Conservation (phyloP, 2,329 filamentous ascomycete genomes). For the Chaetomium olivaceum region DNA sequence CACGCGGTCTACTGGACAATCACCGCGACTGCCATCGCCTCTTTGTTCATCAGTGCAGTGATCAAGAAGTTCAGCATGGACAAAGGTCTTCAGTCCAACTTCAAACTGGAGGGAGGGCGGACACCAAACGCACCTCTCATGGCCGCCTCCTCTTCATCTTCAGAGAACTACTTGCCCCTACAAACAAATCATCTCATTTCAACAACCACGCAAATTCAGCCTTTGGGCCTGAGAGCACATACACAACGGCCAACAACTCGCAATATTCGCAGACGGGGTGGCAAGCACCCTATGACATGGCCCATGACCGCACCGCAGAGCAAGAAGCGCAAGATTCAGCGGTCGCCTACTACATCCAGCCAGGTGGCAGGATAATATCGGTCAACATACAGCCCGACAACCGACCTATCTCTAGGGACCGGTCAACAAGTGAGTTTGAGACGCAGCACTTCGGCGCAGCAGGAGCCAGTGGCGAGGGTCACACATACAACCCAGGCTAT, state of each 20-base stretch:
- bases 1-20: constrained; percentile 35
- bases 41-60: constrained; percentile 28
- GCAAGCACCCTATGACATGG: background rate
- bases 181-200: background rate
- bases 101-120: constrained; percentile 28
- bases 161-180: background rate
- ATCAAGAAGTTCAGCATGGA: constrained; percentile 34
- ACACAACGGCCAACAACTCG: background rate
- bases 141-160: background rate
- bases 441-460: too few relatives aligned
- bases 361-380: constrained; percentile 22
- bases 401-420: background rate
- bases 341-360: constrained; percentile 28
- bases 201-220: constrained; percentile 2
- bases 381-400: constrained; percentile 21
- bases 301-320: background rate
- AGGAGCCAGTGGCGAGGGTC: background rate
- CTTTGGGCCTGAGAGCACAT: constrained; percentile 15
- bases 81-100: constrained; percentile 32
- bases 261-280: background rate
- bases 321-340: background rate
- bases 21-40: constrained; percentile 26
- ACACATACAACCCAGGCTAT: background rate
- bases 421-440: background rate
- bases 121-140: background rate